Percentiles rank a stretch among this genome's conserved stretches.
Conservation (phyloP, 2,329 filamentous ascomycete genomes). For the Cercospora beticola region DNA sequence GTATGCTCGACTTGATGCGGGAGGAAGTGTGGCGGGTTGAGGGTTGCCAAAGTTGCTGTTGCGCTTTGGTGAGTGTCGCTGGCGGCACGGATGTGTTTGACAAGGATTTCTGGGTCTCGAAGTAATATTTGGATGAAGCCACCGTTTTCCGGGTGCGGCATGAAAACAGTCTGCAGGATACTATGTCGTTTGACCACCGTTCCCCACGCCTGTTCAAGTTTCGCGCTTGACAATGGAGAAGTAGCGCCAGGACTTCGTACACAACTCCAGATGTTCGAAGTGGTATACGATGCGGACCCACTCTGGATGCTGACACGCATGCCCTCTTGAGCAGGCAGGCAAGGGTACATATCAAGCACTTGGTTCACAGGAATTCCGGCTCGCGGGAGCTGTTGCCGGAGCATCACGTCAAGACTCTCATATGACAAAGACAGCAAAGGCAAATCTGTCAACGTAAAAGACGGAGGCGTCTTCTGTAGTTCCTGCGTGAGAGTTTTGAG, state of each 20-base stretch:
- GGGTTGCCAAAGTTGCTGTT: background rate
- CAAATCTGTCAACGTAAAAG: background rate
- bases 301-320: background rate
- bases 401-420: background rate
- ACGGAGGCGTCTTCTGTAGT: background rate
- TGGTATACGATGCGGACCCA: background rate
- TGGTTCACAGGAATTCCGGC: background rate
- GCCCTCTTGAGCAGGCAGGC: background rate
- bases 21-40: background rate
- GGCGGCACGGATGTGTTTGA: background rate
- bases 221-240: background rate
- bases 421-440: background rate
- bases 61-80: background rate
- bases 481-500: background rate
- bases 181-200: background rate
- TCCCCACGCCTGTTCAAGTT: background rate
- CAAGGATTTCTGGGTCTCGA: background rate
- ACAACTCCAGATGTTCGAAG: background rate
- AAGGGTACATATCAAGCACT: background rate
- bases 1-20: background rate
- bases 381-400: background rate
- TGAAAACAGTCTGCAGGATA: background rate
- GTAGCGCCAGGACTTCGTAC: background rate
- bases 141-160: background rate
- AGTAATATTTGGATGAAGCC: background rate